These are phyloP conservation scores for Solanum bukasovii DNA, from an alignment of 257 asterid genomes.

Conservation along the genomic window DNA sequence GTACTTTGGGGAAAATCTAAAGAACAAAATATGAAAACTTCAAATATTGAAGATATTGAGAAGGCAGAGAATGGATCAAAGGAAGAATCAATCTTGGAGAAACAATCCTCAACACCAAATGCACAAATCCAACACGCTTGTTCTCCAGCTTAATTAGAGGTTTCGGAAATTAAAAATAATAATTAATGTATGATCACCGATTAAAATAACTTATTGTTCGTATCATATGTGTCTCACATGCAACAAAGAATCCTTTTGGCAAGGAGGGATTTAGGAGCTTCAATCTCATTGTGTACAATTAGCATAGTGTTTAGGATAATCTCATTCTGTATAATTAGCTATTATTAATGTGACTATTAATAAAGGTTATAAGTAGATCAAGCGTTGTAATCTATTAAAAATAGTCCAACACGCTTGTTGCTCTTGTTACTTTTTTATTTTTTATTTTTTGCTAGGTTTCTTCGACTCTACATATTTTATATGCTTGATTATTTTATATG, in stretches of 20 bases:
- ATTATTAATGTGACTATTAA: neutral
- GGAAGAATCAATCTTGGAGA: neutral
- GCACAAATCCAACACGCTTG: neutral
- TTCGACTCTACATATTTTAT: neutral
- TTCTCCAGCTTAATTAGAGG: neutral
- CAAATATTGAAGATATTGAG: slow-evolving; percentile 22
- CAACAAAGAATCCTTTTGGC: neutral
- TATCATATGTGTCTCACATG: neutral
- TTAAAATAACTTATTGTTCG: neutral
- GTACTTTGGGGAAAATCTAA: slow-evolving; percentile 76
- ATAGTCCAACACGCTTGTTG: too few species aligned
- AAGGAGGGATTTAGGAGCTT: neutral
- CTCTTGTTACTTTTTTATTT: too few species aligned
- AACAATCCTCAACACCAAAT: neutral
- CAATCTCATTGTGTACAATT: neutral
- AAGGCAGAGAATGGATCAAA: slow-evolving; percentile 17
- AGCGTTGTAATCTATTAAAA: too few species aligned
- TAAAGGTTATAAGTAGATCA: too few species aligned
- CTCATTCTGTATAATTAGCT: too few species aligned
- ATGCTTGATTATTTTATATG: neutral
- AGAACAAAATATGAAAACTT: slow-evolving; percentile 35
- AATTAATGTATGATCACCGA: neutral
- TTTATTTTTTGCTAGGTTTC: neutral
- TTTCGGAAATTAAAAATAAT: neutral
- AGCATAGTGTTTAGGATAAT: neutral